Base-by-base conservation (phyloP, 768 basidiomycete species). In the Coprinellus aureogranulatus region DNA sequence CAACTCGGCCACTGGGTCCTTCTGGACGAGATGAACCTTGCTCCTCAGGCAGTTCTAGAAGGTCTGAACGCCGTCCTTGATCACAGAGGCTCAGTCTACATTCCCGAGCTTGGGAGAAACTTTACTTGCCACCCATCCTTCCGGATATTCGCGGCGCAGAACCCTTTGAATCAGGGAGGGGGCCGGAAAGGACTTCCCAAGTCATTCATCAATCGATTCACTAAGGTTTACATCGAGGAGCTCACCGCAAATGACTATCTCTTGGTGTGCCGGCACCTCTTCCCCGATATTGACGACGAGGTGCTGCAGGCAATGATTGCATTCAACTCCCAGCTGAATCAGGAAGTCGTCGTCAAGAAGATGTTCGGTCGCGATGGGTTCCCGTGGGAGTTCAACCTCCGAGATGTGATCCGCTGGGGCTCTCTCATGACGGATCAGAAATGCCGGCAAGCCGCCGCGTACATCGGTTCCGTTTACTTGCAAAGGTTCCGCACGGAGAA, bases 381-480 rank as follows among this genome's bases (percentile, higher is more conserved):
- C 55, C 97, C 96, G 4, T 99, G 96, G 96, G 96, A 99, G 68
- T 97, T 98, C 77, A 99, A 99, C 68, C 79, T 99, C 28, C 90
- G 96, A 14, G 96, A 99, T 71, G 79, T 98, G 56, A 83, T 93
- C 57, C 85, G 97, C 45, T 97, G 97, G 95, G 85, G 88, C 31
- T 77, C 78, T 0, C 81, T 89, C 39, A 66, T 86, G 31, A 68
- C 69, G 26, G 62, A 74, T 39, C 49, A 57, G 45, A 60, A 66
- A 40, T 58, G 64, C 45, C 62, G 68, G 27, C 79, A 86, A 66
- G 89, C 93, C 3, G 73, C 75, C 20, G 81, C 86, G 31, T 83
- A 85, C 64, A 76, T 95, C 12, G 79, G 82, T 4, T 81, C 82
- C 39, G 74, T 94, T 42, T 98, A 98, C 72, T 75, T 94, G 34